phyloP scores from a whole-genome alignment of 768 basidiomycete species.

The Amyloporia xantha region DNA sequence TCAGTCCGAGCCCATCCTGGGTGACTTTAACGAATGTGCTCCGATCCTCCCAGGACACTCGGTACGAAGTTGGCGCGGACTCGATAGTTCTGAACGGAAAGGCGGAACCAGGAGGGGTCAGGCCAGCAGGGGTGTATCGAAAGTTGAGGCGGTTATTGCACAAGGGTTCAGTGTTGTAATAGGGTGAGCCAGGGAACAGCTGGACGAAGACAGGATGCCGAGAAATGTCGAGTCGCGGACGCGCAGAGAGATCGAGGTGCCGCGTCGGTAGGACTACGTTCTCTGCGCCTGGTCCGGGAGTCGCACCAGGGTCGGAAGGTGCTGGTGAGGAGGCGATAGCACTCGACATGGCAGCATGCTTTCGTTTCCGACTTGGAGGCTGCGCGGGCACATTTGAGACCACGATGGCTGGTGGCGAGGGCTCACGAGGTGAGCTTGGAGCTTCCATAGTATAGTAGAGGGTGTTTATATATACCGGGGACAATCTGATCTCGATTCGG shows the following conservation, averaged over 20 bases:
- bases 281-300: conserved; percentile 28
- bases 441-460: conserved; percentile 18
- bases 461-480: no score
- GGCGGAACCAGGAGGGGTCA: conserved; percentile 49
- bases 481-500: no score
- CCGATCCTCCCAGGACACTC: conserved; percentile 90
- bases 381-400: conserved; percentile 18
- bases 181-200: conserved; percentile 46
- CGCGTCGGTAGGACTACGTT: conserved; percentile 56
- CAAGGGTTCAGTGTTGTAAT: conserved; percentile 62
- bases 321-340: conserved; percentile 27
- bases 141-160: conserved; percentile 73
- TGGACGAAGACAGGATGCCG: conserved; percentile 68
- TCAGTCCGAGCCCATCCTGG: conserved; percentile 67
- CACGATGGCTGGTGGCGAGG: conserved; percentile 29
- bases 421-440: conserved; percentile 21
- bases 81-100: conserved; percentile 77
- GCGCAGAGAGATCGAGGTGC: conserved; percentile 54
- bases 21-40: conserved; percentile 74
- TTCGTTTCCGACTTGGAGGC: conserved; percentile 39
- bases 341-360: conserved; percentile 35
- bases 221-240: conserved; percentile 67
- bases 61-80: conserved; percentile 58
- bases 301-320: conserved; percentile 27
- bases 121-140: conserved; percentile 76